Evolutionary conservation across 495 filamentous ascomycete species (phyloP), one percentile per base, ranked within the genome.

Genomic region (Aspergillus campestris): DNA sequence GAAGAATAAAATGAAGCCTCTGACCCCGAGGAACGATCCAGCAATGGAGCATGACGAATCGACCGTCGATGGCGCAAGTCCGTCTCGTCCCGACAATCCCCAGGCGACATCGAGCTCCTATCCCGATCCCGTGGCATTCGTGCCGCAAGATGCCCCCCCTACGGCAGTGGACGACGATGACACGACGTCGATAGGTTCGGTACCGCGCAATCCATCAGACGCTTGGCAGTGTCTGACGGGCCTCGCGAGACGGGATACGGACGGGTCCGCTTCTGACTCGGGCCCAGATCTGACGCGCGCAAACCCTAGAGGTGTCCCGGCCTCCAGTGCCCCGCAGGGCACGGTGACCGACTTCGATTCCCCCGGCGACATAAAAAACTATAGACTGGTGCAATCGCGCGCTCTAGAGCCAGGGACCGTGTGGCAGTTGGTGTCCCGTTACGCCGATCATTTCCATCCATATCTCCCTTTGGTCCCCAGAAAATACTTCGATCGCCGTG

Each of bases 391-490:
- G 3, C 68, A 73, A 18, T 63, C 70, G 29, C 71, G 75, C 3
- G 62, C 64, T 8, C 58, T 82, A 8, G 65, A 72, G 32, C 56
- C 72, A 1, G 61, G 58, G 11, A 70, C 67, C 6, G 66, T 81
- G 10, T 72, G 66, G 56, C 64, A 75, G 34, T 51, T 82, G 45
- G 62, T 82, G 32, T 57, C 60, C 12, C 71, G 74, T 32, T 82
- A 77, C 38, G 70, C 67, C 11, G 62, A 74, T 29, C 63, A 75
- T 42, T 83, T 80, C 49, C 78, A 83, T 53, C 78, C 77, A 5
- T 82, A 77, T 57, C 79, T 81, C 31, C 80, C 80, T 2, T 56
- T 83, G 13, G 79, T 80, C 0, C 75, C 76, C 0, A 64, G 65
- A 11, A 67, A 70, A 37, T 74, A 76, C 30, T 79, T 83, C 38